Conservation (phyloP, 176 grass and related monocot genomes). For the Lolium multiflorum region DNA sequence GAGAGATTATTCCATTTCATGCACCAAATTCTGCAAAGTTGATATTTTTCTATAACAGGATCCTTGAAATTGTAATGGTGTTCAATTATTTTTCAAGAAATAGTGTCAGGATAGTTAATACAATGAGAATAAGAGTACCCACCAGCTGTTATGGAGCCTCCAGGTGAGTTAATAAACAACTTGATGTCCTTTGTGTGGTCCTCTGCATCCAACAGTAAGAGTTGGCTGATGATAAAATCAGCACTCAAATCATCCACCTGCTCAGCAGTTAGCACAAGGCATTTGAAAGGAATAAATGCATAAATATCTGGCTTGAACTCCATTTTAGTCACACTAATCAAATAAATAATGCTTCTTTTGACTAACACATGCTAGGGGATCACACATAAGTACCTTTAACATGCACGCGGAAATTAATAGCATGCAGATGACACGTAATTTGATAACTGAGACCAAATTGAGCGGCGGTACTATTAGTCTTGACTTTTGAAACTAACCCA, state of each 20-base stretch:
- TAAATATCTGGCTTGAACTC: slow-evolving; percentile 28
- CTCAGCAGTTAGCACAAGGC: slow-evolving; percentile 43
- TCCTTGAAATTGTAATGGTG: not conserved
- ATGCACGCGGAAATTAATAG: not conserved
- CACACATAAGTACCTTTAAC: slow-evolving; percentile 22
- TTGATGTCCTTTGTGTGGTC: slow-evolving; percentile 90
- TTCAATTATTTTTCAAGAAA: slow-evolving; percentile 24
- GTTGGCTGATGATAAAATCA: slow-evolving; percentile 88
- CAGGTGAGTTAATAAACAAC: slow-evolving; percentile 96
- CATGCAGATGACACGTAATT: slow-evolving; percentile 20
- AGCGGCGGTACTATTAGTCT: not conserved
- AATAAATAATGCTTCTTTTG: slow-evolving; percentile 8
- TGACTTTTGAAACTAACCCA: not conserved
- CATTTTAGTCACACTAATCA: slow-evolving; percentile 9
- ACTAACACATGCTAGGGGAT: slow-evolving; percentile 8
- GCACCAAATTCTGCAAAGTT: slow-evolving; percentile 30
- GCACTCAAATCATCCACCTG: slow-evolving; percentile 86
- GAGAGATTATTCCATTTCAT: slow-evolving; percentile 17
- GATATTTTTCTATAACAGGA: not conserved
- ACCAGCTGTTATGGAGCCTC: slow-evolving; percentile 91
- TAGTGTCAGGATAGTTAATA: slow-evolving; percentile 16
- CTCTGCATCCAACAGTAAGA: slow-evolving; percentile 87
- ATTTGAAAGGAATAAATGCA: slow-evolving; percentile 34
- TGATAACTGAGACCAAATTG: not conserved
- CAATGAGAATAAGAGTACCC: slow-evolving; percentile 38